A percentile compares a stretch with the other conserved stretches of the same genome.
phyloP scores from a whole-genome alignment of 768 basidiomycete genomes.

The Auriscalpium orientale region DNA sequence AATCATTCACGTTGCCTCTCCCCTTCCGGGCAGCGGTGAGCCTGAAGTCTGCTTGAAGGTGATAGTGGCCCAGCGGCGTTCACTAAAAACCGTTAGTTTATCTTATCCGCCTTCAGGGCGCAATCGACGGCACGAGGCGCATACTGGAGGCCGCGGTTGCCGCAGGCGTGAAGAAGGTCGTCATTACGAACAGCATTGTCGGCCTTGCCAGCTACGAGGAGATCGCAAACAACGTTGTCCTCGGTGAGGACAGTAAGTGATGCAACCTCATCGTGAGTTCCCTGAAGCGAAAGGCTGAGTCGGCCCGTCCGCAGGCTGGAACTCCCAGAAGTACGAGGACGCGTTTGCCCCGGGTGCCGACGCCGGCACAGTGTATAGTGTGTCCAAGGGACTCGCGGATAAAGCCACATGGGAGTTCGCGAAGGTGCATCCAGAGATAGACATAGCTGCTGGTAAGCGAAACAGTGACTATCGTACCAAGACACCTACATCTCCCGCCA shows the following conservation, averaged over 20 bases:
- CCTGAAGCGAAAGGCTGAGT: too few relatives aligned
- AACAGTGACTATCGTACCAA: too few relatives aligned
- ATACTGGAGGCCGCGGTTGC: not conserved
- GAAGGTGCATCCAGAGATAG: conserved; percentile 14
- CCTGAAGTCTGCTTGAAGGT: not conserved
- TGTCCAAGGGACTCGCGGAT: conserved; percentile 26
- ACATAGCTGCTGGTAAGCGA: conserved; percentile 16
- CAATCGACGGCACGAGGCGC: not conserved
- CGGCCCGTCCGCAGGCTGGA: too few relatives aligned
- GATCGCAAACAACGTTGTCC: not conserved
- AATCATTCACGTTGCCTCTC: not conserved
- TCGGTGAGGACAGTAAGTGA: not conserved
- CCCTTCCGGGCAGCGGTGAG: not conserved
- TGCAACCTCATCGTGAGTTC: too few relatives aligned
- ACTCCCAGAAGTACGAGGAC: too few relatives aligned
- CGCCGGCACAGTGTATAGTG: conserved; percentile 18
- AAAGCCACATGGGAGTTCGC: conserved; percentile 17
- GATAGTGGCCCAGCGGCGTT: not conserved
- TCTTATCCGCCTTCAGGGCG: not conserved
- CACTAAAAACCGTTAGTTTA: not conserved
- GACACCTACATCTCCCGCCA: too few relatives aligned
- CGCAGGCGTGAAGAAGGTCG: not conserved
- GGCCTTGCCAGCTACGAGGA: not conserved
- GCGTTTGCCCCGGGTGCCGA: too few relatives aligned
- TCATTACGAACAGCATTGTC: not conserved